Base-by-base conservation (phyloP, 768 basidiomycete species). In the Amyloporia xantha region DNA sequence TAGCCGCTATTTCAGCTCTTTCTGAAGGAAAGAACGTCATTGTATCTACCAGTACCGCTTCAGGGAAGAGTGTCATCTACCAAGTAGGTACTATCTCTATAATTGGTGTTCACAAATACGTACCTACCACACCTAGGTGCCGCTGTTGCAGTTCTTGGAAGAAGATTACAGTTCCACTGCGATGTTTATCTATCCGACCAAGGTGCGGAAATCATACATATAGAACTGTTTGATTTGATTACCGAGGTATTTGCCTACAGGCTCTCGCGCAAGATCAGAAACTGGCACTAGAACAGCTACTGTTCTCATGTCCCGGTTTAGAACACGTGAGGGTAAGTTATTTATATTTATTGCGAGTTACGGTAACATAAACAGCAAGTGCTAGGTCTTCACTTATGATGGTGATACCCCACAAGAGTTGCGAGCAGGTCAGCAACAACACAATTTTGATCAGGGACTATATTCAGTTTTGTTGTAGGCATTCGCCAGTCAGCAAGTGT, bases 241-340 rank as follows among this genome's bases (percentile, higher is more conserved):
- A 15, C 15, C 36, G 19, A 3, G 21, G 20, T 35, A 12, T 27
- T 44, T 41, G 2, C 6, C 13, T 42, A 5, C 39, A 91, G 86
- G 91, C 91, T 13, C 70, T 95, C 35, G 91, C 92, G 1, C 91
- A 95, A 66, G 91, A 95, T 59, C 91, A 95, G 63, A 80, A 74
- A 55, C 66, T 69, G 3, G 81, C 86, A 1, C 64, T 94, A 42
- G 78, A 86, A 49, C 81, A 84, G 47, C 61, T 95, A 12, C 57
- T 93, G 0, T 72, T 57, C 47, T 68, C 71, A 7, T 82, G 79
- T 62, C 71, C 79, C 0, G 77, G 80, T 7, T 70, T 92, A n/a
- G 77, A 77, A 48, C 71, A 82, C 43, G 62, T 85, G 33, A 72
- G 72, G 61, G 83, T 82, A 28, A 40, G 30, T 33, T 15, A 7